Percentiles rank a stretch among this genome's conserved stretches.
These are phyloP conservation scores for Hyaloperonospora brassicae DNA, from an alignment of 352 stramenopile species.

Conservation along the genomic window DNA sequence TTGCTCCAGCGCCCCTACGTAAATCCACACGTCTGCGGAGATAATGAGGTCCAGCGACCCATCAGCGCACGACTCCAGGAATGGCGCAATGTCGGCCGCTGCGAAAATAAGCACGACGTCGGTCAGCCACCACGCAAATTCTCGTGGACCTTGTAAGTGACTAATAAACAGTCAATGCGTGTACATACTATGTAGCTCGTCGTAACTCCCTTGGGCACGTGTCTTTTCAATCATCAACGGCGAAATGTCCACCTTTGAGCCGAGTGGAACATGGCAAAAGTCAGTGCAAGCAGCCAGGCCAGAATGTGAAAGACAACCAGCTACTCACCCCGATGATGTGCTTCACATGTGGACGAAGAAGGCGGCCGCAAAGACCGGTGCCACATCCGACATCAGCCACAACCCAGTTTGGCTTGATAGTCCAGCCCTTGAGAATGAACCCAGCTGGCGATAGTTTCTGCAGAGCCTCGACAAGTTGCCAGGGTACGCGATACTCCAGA, in stretches of 20 bases:
- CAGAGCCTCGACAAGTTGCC: slow-evolving; percentile 64
- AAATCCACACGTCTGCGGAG: slow-evolving; percentile 83
- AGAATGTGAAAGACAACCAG: neutral
- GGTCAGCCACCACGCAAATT: neutral
- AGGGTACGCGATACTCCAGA: slow-evolving; percentile 71
- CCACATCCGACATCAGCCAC: slow-evolving; percentile 65
- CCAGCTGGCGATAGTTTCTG: slow-evolving; percentile 31
- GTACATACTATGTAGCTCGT: slow-evolving; percentile 58
- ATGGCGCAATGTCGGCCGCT: slow-evolving; percentile 53
- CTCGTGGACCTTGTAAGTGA: neutral
- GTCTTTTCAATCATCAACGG: slow-evolving; percentile 78
- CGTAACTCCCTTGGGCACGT: slow-evolving; percentile 47
- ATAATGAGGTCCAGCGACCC: slow-evolving; percentile 54
- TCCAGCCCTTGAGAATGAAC: slow-evolving; percentile 12
- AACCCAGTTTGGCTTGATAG: slow-evolving; percentile 19
- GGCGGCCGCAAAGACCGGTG: slow-evolving; percentile 65
- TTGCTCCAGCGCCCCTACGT: slow-evolving; percentile 60
- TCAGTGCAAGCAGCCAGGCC: neutral
- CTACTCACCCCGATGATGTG: slow-evolving; percentile 46
- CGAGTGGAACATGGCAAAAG: slow-evolving; percentile 1
- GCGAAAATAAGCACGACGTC: slow-evolving; percentile 5
- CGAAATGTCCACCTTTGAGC: slow-evolving; percentile 62
- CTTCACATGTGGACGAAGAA: slow-evolving; percentile 49
- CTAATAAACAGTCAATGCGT: neutral
- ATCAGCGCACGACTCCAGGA: slow-evolving; percentile 34